These are phyloP conservation scores for Leonotis leonurus DNA, from an alignment of 257 asterid genomes.

Conservation along the genomic window DNA sequence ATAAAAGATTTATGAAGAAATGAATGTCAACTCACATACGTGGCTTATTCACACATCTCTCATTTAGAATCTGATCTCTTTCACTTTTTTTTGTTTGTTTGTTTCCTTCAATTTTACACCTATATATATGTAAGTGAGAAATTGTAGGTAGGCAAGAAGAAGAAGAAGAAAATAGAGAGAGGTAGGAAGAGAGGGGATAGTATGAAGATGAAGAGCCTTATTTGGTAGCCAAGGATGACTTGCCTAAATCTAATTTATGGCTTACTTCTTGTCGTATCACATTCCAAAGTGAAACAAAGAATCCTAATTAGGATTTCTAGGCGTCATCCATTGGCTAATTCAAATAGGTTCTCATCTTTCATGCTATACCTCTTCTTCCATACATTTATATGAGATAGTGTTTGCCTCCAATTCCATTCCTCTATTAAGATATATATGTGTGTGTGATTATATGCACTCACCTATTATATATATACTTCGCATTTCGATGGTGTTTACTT, in stretches of 20 bases:
- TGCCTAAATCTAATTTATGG: slow-evolving; percentile 34
- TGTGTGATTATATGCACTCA: no score
- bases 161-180: background rate
- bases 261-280: background rate
- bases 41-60: slow-evolving; percentile 1
- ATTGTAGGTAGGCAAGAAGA: background rate
- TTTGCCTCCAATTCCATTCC: no score
- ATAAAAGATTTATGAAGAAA: background rate
- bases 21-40: slow-evolving; percentile 17
- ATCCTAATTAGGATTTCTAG: slow-evolving; percentile 18
- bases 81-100: no score
- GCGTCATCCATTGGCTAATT: slow-evolving; percentile 33
- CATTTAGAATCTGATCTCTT: slow-evolving; percentile 18
- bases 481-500: no score
- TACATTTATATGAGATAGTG: background rate
- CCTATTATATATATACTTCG: no score
- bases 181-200: slow-evolving; percentile 35
- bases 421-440: no score
- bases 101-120: slow-evolving; percentile 6
- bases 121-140: background rate
- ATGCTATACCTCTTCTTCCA: slow-evolving; percentile 4
- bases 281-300: background rate
- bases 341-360: slow-evolving; percentile 16
- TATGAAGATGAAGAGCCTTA: slow-evolving; percentile 40
- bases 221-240: slow-evolving; percentile 69